A percentile compares a stretch with the other conserved stretches of the same genome.
These are phyloP conservation scores for Sisymbrium altissimum DNA, from an alignment of 345 rosid genomes.

Conservation along the genomic window DNA sequence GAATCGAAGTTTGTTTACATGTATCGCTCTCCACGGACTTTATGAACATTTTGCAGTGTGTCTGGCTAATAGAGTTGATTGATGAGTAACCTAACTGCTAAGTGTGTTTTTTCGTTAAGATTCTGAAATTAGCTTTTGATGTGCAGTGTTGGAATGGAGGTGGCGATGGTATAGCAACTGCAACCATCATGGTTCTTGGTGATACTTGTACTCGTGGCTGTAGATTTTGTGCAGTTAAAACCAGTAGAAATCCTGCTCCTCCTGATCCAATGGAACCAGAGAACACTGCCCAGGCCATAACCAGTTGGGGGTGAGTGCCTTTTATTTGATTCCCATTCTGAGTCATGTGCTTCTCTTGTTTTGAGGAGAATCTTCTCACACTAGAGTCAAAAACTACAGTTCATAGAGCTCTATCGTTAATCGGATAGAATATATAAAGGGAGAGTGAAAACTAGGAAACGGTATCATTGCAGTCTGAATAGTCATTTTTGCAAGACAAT, in stretches of 20 bases:
- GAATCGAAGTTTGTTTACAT: not conserved
- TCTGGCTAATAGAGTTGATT: not conserved
- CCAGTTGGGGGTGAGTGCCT: slow-evolving; percentile 81
- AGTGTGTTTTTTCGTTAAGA: not conserved
- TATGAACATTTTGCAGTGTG: not conserved
- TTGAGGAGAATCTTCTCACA: not conserved
- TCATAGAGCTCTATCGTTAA: not conserved
- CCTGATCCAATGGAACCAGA: slow-evolving; percentile 95
- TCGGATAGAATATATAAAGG: not conserved
- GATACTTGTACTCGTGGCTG: slow-evolving; percentile 99
- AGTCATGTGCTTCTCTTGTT: not conserved
- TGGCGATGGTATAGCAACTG: slow-evolving; percentile 91
- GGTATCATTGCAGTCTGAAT: not conserved
- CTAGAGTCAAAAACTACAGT: not conserved
- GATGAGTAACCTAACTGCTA: not conserved
- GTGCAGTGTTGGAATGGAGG: slow-evolving; percentile 99
- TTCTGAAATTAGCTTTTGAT: not conserved
- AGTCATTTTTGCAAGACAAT: not conserved
- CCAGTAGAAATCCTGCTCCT: slow-evolving; percentile 83
- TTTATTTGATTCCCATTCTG: not conserved
- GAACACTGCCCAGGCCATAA: slow-evolving; percentile 85
- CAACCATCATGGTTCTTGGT: slow-evolving; percentile 95
- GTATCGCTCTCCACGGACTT: not conserved
- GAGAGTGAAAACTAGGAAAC: not conserved
- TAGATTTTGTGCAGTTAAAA: slow-evolving; percentile 98